These are phyloP conservation scores for Phytophthora citrophthora DNA, from an alignment of 352 stramenopile species.

Conservation along the genomic window DNA sequence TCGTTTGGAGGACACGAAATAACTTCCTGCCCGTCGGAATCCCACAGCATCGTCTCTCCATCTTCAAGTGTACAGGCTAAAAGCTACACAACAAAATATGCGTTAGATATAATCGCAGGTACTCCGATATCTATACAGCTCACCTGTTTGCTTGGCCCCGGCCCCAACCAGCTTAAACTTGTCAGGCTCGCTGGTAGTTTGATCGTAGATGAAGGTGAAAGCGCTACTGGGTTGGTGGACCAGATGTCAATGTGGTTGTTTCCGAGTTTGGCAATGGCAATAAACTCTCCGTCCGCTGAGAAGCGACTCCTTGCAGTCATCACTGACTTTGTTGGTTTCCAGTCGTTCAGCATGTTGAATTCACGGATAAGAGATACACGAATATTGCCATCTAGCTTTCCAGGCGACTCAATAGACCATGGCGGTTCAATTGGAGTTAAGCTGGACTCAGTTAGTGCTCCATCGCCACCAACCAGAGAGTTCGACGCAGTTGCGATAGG, in stretches of 20 bases:
- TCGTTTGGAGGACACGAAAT: constrained; percentile 31
- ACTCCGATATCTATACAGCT: constrained; percentile 1
- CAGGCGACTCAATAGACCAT: constrained; percentile 20
- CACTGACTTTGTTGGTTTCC: constrained; percentile 31
- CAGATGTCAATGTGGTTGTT: constrained; percentile 55
- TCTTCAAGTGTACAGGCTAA: constrained; percentile 40
- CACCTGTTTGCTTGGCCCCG: constrained; percentile 40
- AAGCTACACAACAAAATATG: constrained; percentile 24
- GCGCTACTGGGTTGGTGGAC: constrained; percentile 32
- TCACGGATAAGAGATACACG: constrained; percentile 43
- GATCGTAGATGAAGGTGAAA: constrained; percentile 37
- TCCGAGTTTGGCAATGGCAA: constrained; percentile 44
- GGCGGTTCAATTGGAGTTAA: constrained; percentile 7
- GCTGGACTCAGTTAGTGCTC: constrained; percentile 11
- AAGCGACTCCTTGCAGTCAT: constrained; percentile 47
- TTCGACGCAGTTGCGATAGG: constrained; percentile 9
- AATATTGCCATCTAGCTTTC: not conserved
- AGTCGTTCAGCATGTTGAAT: constrained; percentile 49
- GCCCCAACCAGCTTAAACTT: constrained; percentile 41
- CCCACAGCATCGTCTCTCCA: constrained; percentile 37
- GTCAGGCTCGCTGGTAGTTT: constrained; percentile 30
- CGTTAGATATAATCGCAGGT: not conserved
- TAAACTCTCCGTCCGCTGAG: constrained; percentile 43
- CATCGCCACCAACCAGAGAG: constrained; percentile 2
- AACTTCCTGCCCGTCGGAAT: constrained; percentile 36